These are phyloP conservation scores for Hydnomerulius pinastri DNA, from an alignment of 768 basidiomycete genomes.

Conservation along the genomic window DNA sequence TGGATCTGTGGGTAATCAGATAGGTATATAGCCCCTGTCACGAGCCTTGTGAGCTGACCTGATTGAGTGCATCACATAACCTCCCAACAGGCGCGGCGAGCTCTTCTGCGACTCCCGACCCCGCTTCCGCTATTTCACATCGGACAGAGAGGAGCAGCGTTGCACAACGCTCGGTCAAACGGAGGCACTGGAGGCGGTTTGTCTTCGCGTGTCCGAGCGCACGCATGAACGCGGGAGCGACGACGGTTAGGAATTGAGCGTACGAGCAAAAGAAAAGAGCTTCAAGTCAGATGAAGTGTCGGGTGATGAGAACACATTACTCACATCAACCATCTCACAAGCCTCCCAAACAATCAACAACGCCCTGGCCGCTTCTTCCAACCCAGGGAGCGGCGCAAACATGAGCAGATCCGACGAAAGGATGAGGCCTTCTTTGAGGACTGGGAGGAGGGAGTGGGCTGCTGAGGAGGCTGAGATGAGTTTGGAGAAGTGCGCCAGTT, in stretches of 20 bases:
- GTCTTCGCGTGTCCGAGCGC: constrained; percentile 47
- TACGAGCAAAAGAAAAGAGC: too few species aligned
- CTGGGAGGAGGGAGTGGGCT: constrained; percentile 33
- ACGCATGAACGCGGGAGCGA: too few species aligned
- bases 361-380: constrained; percentile 51
- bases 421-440: constrained; percentile 39
- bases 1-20: constrained; percentile 39
- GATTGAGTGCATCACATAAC: constrained; percentile 40
- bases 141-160: constrained; percentile 64
- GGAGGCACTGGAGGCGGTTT: constrained; percentile 67
- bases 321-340: constrained; percentile 59
- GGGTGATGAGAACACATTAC: constrained; percentile 30
- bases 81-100: constrained; percentile 48
- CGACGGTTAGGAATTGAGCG: too few species aligned
- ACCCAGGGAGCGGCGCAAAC: constrained; percentile 58
- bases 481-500: background rate
- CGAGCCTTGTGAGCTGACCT: constrained; percentile 32
- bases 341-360: constrained; percentile 68
- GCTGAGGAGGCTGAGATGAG: constrained; percentile 29
- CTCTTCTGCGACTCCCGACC: constrained; percentile 48
- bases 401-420: constrained; percentile 38
- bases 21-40: background rate
- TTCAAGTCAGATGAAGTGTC: too few species aligned
- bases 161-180: constrained; percentile 73
- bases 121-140: constrained; percentile 62